phyloP scores from a whole-genome alignment of 805 yeast species.

The Debaryomyces prosopidis region DNA sequence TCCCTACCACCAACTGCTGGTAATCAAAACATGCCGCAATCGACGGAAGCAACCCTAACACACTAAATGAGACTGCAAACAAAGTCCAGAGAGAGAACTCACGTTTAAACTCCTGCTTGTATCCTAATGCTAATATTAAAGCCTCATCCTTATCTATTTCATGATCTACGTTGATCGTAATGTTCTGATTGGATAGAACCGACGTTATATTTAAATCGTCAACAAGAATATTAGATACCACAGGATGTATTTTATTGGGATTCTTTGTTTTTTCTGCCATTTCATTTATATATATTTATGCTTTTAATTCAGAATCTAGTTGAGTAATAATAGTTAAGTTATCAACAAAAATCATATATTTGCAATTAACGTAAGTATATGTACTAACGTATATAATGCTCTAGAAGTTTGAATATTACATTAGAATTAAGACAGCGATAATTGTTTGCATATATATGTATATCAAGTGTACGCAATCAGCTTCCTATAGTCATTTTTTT shows the following conservation, averaged over 20 bases:
- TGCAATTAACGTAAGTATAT: too few species aligned
- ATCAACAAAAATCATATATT: too few species aligned
- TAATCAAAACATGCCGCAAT: conserved; percentile 63
- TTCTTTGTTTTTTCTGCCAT: too few species aligned
- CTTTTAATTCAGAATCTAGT: too few species aligned
- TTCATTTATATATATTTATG: too few species aligned
- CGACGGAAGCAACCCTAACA: conserved; percentile 65
- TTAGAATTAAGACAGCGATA: too few species aligned
- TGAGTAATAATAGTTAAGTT: too few species aligned
- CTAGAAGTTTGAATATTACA: too few species aligned
- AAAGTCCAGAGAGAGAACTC: conserved; percentile 57
- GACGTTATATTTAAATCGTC: conserved; percentile 39
- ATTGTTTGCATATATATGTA: too few species aligned
- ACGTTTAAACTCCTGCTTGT: conserved; percentile 62
- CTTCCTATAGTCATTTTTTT: too few species aligned
- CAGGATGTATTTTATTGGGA: conserved; percentile 14
- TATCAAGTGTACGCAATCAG: too few species aligned
- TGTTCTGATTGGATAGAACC: conserved; percentile 37
- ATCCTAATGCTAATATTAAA: conserved; percentile 56
- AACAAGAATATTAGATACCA: conserved; percentile 28
- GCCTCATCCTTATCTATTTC: conserved; percentile 52
- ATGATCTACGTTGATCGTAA: conserved; percentile 48
- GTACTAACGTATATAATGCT: too few species aligned
- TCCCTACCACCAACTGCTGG: conserved; percentile 61
- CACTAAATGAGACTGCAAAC: conserved; percentile 63